These are phyloP conservation scores for Kuraishia capsulata DNA, from an alignment of 805 yeast species.

Conservation along the genomic window DNA sequence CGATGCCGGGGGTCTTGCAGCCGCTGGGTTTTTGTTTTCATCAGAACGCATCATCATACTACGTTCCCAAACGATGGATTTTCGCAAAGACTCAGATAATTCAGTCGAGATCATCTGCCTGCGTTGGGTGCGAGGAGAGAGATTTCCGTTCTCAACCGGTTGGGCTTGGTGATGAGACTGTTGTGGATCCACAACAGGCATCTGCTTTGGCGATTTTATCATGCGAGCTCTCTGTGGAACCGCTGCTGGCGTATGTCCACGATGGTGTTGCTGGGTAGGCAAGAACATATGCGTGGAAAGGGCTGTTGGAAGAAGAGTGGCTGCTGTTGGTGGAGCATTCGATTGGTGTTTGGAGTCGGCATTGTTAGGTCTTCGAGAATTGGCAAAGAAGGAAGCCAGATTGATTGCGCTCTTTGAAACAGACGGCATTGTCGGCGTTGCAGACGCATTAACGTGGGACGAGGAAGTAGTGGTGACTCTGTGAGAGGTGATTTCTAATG, in stretches of 20 bases:
- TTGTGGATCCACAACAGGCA: no score
- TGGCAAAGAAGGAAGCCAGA: slow-evolving; percentile 28
- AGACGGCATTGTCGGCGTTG: slow-evolving; percentile 11
- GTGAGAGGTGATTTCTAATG: slow-evolving; percentile 1
- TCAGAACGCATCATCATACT: background rate
- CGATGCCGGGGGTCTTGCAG: no score
- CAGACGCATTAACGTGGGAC: slow-evolving; percentile 13
- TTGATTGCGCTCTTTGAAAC: slow-evolving; percentile 30
- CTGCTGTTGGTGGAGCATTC: slow-evolving; percentile 53
- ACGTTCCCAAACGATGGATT: slow-evolving; percentile 2
- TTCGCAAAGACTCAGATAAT: slow-evolving; percentile 2
- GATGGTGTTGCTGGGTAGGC: slow-evolving; percentile 31
- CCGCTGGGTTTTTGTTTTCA: no score
- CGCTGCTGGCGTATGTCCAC: background rate
- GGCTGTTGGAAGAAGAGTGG: slow-evolving; percentile 51
- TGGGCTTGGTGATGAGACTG: no score
- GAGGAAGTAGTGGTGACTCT: slow-evolving; percentile 12
- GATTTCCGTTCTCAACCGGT: no score
- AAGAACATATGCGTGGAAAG: slow-evolving; percentile 52
- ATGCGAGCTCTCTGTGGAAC: background rate
- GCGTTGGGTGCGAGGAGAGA: slow-evolving; percentile 3
- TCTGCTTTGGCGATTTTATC: background rate
- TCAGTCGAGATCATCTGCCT: slow-evolving; percentile 3
- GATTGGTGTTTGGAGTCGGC: slow-evolving; percentile 26
- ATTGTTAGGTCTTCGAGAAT: slow-evolving; percentile 21